phyloP scores from a whole-genome alignment of 2,329 filamentous ascomycete genomes.

The Penicillium sumatraense region DNA sequence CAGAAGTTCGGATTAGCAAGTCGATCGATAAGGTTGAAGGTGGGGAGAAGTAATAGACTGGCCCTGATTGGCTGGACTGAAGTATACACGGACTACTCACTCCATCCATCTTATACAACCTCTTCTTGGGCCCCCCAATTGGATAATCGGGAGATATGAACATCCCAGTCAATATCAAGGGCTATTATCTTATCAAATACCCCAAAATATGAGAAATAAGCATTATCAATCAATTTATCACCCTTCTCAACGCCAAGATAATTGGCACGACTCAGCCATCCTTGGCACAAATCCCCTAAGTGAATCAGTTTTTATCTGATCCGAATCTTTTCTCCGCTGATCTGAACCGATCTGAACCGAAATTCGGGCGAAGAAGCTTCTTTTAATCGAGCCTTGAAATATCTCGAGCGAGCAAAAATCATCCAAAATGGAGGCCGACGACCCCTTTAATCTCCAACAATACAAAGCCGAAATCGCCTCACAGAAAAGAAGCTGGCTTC shows the following conservation, averaged over 20 bases:
- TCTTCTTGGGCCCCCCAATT: neutral
- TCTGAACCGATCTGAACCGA: too few species aligned
- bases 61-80: neutral
- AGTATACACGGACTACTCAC: neutral
- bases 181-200: neutral
- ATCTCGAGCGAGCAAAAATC: neutral
- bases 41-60: neutral
- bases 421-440: neutral
- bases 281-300: neutral
- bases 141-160: neutral
- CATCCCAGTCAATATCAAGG: neutral
- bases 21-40: neutral
- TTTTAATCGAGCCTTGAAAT: too few species aligned
- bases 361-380: too few species aligned
- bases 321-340: neutral
- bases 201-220: neutral
- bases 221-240: neutral
- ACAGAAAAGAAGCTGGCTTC: neutral
- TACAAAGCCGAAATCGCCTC: constrained; percentile 2
- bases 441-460: constrained; percentile 2
- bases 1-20: neutral
- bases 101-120: neutral
- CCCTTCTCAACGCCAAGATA: neutral
- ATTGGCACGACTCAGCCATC: constrained; percentile 4
- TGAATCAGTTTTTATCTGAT: constrained; percentile 6